Conservation (phyloP, 2,329 filamentous ascomycete species). For the Calonectria fujianensis region DNA sequence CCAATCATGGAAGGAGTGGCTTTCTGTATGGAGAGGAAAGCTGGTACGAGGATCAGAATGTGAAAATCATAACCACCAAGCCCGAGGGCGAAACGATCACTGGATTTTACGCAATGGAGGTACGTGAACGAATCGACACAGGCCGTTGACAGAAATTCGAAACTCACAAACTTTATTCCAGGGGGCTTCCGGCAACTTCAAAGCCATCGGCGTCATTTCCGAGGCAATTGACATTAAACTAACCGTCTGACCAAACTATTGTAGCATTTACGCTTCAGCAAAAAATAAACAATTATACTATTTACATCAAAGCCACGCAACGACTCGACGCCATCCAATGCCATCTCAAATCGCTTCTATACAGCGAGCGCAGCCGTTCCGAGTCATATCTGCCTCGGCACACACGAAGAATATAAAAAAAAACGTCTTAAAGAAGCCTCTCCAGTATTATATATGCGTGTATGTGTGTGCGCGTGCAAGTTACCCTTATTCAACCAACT, state of each 20-base stretch:
- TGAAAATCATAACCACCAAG: not conserved
- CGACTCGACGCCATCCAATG: slow-evolving; percentile 46
- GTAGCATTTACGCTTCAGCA: slow-evolving; percentile 23
- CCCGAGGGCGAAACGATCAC: slow-evolving; percentile 4
- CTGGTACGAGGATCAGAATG: no score
- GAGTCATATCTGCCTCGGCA: slow-evolving; percentile 38
- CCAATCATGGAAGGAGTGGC: slow-evolving; percentile 7
- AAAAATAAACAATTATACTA: slow-evolving; percentile 47
- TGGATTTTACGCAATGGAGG: slow-evolving; percentile 12
- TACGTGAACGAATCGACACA: not conserved
- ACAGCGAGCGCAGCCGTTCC: slow-evolving; percentile 45
- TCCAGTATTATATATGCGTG: slow-evolving; percentile 53
- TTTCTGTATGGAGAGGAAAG: not conserved
- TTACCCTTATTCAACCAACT: slow-evolving; percentile 49
- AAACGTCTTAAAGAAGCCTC: slow-evolving; percentile 44
- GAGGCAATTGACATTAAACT: slow-evolving; percentile 5
- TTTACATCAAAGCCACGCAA: slow-evolving; percentile 44
- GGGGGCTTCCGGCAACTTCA: not conserved
- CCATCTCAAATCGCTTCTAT: slow-evolving; percentile 51
- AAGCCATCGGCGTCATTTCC: slow-evolving; percentile 5
- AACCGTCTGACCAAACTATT: not conserved
- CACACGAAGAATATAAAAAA: slow-evolving; percentile 47
- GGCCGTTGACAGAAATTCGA: not conserved
- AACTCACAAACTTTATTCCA: not conserved
- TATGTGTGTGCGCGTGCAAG: slow-evolving; percentile 43